Evolutionary conservation across 2,329 filamentous ascomycete genomes (phyloP), one percentile per base, ranked within the genome.

Genomic region (Colletotrichum higginsianum): DNA sequence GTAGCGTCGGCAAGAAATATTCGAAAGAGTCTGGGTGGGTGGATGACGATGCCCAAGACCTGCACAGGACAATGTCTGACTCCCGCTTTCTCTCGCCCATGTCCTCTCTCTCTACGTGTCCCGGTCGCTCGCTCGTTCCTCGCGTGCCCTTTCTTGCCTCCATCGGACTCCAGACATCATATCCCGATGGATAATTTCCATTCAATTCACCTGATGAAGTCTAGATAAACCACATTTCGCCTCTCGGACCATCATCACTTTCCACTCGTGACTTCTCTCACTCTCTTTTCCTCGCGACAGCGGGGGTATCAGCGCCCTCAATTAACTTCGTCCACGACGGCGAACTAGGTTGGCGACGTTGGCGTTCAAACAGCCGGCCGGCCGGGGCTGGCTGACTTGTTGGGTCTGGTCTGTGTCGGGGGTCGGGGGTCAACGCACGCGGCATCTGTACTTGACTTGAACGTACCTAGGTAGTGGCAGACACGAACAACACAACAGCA

Each of bases 291-390:
- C 30, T 44, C 47, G 7, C 38, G 7, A 35, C 40, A 16, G 49
- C 35, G 63, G 49, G 30, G n/a, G 56, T 61, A 50, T 57, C 50
- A 62, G 57, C 44, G 40, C 35, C 30, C 35, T 53, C 56, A 71
- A 62, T 67, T 67, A 61, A 67, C 56, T 71, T 61, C 56, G 42
- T 57, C 57, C 64, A 50, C 23, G 40, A 52, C 18, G 42, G n/a
- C 11, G 18, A 49, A 55, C 58, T 63, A 63, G 47, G 65, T 60
- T 68, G 52, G 68, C 57, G 58, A 71, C 66, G 65, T 68, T 68
- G 68, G 47, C 64, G 58, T 71, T 63, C 68, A 68, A 68, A 68
- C 64, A 68, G 65, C 58, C 52, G 58, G 68, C 64, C 64, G 57
- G 68, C 68, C 47, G 64, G 65, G 68, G 58, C 68, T 71, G 65